phyloP scores from a whole-genome alignment of 2,329 filamentous ascomycete genomes.

The Xylariaceae sp. region DNA sequence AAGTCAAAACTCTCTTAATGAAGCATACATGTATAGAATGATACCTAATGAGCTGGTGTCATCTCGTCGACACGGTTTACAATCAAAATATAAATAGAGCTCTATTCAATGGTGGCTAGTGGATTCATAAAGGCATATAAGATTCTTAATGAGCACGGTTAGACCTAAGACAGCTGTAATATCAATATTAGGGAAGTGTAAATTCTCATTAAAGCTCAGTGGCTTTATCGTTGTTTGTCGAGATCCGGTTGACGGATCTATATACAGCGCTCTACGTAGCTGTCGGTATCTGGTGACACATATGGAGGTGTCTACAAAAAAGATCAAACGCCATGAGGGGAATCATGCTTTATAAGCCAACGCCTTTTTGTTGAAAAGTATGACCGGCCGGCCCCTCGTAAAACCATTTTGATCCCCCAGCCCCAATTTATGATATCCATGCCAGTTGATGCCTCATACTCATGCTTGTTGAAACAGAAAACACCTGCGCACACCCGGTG shows the following conservation, averaged over 20 bases:
- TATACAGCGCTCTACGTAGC: constrained; percentile 34
- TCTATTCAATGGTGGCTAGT: no score
- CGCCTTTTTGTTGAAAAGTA: constrained; percentile 47
- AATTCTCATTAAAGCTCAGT: constrained; percentile 16
- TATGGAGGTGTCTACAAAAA: constrained; percentile 33
- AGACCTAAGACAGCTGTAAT: no score
- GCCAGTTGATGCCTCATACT: constrained; percentile 42
- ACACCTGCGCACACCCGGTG: constrained; percentile 21
- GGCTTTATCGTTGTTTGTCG: constrained; percentile 31
- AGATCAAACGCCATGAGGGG: constrained; percentile 46
- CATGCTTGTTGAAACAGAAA: constrained; percentile 43
- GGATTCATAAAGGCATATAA: no score
- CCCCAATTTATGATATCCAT: constrained; percentile 33
- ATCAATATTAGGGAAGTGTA: neutral
- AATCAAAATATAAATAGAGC: no score
- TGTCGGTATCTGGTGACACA: constrained; percentile 34
- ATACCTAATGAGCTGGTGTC: no score
- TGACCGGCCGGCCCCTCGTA: constrained; percentile 40
- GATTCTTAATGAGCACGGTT: no score
- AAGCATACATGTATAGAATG: no score
- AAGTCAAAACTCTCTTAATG: no score
- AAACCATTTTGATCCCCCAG: constrained; percentile 39
- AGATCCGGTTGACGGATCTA: constrained; percentile 43
- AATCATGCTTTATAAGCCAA: constrained; percentile 47
- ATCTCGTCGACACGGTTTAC: no score